Conservation (phyloP, 768 basidiomycete species). For the Naganishia onofrii region DNA sequence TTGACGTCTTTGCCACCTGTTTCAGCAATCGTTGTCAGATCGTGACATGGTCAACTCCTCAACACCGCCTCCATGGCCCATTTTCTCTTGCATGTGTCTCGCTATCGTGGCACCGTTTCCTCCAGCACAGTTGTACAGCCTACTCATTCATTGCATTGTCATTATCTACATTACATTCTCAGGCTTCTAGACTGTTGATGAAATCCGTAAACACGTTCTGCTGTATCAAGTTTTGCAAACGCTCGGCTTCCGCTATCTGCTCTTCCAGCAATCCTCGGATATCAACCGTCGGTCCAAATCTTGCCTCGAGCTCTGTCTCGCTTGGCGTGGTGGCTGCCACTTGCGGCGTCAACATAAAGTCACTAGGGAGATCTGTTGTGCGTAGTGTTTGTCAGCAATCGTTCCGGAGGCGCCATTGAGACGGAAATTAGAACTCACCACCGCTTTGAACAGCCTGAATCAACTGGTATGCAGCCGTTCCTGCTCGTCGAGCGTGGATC, state of each 20-base stretch:
- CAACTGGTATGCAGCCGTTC: constrained; percentile 19
- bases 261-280: constrained; percentile 14
- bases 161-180: background rate
- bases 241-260: constrained; percentile 20
- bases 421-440: background rate
- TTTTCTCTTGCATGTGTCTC: background rate
- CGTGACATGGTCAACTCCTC: too few relatives aligned
- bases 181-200: background rate
- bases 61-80: background rate
- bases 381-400: background rate
- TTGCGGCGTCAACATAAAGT: constrained; percentile 13
- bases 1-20: background rate
- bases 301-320: constrained; percentile 11
- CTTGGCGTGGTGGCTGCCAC: constrained; percentile 1
- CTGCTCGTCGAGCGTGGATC: background rate
- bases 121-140: constrained; percentile 16
- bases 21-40: background rate
- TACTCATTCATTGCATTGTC: constrained; percentile 10
- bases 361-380: background rate
- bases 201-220: constrained; percentile 8
- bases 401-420: too few relatives aligned
- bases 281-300: constrained; percentile 11
- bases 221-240: constrained; percentile 12
- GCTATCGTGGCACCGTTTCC: background rate
- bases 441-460: constrained; percentile 9